A percentile compares a stretch with the other conserved stretches of the same genome.
Evolutionary conservation across 2,329 filamentous ascomycete genomes (phyloP).

Genomic region (Aureobasidium namibiae): DNA sequence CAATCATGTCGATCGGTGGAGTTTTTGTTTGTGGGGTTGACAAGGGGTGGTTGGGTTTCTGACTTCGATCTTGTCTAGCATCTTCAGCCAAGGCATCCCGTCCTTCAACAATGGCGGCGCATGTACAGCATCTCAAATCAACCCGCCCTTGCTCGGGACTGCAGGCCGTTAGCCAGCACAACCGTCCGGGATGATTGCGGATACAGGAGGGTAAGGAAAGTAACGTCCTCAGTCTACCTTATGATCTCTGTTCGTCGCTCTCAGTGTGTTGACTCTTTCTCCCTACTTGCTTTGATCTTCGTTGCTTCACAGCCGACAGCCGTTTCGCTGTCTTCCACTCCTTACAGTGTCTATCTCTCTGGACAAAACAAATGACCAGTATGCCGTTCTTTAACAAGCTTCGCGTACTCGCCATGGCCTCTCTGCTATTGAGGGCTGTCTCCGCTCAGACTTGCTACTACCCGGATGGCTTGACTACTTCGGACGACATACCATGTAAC

Average conservation of each 20-base stretch:
- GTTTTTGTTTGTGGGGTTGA: slow-evolving; percentile 3
- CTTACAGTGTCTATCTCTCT: not conserved
- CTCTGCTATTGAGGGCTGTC: slow-evolving; percentile 10
- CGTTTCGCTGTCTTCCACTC: not conserved
- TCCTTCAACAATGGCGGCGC: not conserved
- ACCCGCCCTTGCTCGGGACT: slow-evolving; percentile 4
- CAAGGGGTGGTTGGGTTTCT: slow-evolving; percentile 2
- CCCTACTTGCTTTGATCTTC: not conserved
- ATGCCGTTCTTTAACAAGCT: slow-evolving; percentile 9
- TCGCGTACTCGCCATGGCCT: not conserved
- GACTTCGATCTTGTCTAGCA: not conserved
- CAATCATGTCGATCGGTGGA: slow-evolving; percentile 7
- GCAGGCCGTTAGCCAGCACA: slow-evolving; percentile 4
- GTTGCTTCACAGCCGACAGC: not conserved
- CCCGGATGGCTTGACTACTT: slow-evolving; percentile 20
- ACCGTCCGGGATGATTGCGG: slow-evolving; percentile 5
- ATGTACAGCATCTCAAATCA: slow-evolving; percentile 6
- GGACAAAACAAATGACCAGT: not conserved
- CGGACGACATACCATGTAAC: slow-evolving; percentile 21
- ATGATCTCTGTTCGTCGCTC: not conserved
- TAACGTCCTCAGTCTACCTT: slow-evolving; percentile 4
- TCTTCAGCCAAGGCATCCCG: not conserved
- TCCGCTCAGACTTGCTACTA: slow-evolving; percentile 22
- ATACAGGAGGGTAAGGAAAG: slow-evolving; percentile 1
- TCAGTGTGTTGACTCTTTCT: not conserved